Base-by-base conservation (phyloP, 1,284 basidiomycete species). In the Irpex lacteus region DNA sequence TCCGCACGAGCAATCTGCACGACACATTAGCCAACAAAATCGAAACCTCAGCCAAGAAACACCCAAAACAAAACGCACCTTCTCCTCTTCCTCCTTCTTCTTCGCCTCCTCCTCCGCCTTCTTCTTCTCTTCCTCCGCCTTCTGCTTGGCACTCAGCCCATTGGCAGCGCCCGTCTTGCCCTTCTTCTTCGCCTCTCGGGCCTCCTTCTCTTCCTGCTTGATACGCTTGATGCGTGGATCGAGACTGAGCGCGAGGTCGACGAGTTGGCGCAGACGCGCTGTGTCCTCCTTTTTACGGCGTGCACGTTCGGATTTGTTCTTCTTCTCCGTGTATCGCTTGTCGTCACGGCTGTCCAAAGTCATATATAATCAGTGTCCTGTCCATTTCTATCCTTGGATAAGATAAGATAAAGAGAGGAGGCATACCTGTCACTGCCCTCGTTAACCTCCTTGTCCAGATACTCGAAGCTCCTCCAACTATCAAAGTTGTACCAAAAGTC, bases 401-500 rank as follows among this genome's bases (percentile, higher is more conserved):
- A 26, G 26, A 26, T 26, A 26, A 26, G 26, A 26, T 26, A 26
- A 26, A 26, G 3, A 26, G 26, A 6, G 53, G 5, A 37, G n/a
- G 68, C 89, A 68, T 61, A 93, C 92, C 86, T 95, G 76, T 99
- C 97, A 68, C 92, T 94, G 34, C 97, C 97, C 79, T 99, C 97
- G 78, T 98, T 98, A 69, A 95, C 91, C 77, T 99, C 97, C 85
- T 99, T 99, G 82, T 99, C 97, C 71, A 94, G 82, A 84, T 96
- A 98, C 80, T 99, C 97, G 76, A 99, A 99, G 77, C 91, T 94
- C 70, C 98, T 84, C 98, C 98, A 99, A 73, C 91, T 94, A 78
- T 98, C 96, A 79, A 99, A 98, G 85, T 98, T 98, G 85, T 98
- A 98, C 94, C 95, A 99, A 79, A 97, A 98, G 80, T 98, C 92